Percentiles rank a stretch among this genome's conserved stretches.
Evolutionary conservation across 2,329 filamentous ascomycete genomes (phyloP).

Genomic region (Arthrobotrys iridis): DNA sequence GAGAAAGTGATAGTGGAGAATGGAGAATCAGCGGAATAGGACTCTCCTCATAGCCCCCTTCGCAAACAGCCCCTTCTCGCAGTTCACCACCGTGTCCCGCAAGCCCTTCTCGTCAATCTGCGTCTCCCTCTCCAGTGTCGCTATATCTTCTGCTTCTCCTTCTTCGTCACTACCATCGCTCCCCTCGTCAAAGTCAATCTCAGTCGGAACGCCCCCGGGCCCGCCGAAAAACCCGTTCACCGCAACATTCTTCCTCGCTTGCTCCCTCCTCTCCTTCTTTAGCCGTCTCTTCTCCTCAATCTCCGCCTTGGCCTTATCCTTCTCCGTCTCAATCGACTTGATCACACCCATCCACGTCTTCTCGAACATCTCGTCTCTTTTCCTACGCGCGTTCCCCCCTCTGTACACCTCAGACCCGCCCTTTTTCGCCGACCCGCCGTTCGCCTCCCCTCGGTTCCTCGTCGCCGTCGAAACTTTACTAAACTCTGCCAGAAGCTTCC

Average conservation of each 20-base stretch:
- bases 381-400: constrained; percentile 47
- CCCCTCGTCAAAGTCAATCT: constrained; percentile 49
- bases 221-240: constrained; percentile 38
- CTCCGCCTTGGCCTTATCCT: constrained; percentile 41
- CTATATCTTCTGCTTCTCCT: constrained; percentile 8
- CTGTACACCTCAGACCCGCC: constrained; percentile 29
- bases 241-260: neutral
- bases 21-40: constrained; percentile 27
- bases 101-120: constrained; percentile 52
- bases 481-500: constrained; percentile 66
- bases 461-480: constrained; percentile 42
- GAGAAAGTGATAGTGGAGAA: neutral
- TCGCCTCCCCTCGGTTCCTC: constrained; percentile 22
- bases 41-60: constrained; percentile 45
- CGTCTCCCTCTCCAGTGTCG: constrained; percentile 24
- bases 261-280: constrained; percentile 37
- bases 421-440: constrained; percentile 16
- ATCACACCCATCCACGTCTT: constrained; percentile 51
- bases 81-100: constrained; percentile 47
- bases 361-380: constrained; percentile 45
- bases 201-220: constrained; percentile 10
- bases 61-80: constrained; percentile 43
- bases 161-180: constrained; percentile 33
- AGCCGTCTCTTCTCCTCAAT: constrained; percentile 27
- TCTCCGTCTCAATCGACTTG: constrained; percentile 42